Evolutionary conservation across 768 basidiomycete genomes (phyloP).

Genomic region (Favolaschia claudopus): DNA sequence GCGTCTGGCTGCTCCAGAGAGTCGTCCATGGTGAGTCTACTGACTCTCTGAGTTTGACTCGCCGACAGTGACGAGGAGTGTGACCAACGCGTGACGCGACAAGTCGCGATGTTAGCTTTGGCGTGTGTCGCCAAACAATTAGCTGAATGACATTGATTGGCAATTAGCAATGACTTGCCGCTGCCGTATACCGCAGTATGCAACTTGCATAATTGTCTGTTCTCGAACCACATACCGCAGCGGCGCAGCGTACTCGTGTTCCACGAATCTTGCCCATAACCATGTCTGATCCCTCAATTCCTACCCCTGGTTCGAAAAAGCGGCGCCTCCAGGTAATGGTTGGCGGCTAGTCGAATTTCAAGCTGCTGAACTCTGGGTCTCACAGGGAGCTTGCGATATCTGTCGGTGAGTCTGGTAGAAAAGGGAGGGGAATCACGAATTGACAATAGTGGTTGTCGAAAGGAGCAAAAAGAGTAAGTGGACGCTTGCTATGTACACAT

Average conservation of each 20-base stretch:
- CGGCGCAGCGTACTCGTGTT: not conserved
- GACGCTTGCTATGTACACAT: not conserved
- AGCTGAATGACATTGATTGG: too few species aligned
- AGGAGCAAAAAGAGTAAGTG: conserved; percentile 24
- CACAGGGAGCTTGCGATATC: conserved; percentile 24
- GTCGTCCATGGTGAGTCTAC: conserved; percentile 61
- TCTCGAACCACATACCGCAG: not conserved
- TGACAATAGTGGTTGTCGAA: not conserved
- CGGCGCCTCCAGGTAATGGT: conserved; percentile 23
- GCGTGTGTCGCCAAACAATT: not conserved
- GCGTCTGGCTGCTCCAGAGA: conserved; percentile 55
- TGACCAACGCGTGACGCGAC: not conserved
- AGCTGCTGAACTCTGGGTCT: not conserved
- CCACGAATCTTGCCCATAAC: not conserved
- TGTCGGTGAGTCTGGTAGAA: conserved; percentile 2
- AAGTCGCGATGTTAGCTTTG: conserved; percentile 10
- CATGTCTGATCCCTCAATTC: conserved; percentile 12
- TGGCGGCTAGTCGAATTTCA: too few species aligned
- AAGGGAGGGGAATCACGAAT: not conserved
- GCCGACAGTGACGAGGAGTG: too few species aligned
- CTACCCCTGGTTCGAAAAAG: conserved; percentile 23
- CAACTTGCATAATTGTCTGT: too few species aligned
- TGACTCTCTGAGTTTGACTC: not conserved
- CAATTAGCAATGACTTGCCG: too few species aligned
- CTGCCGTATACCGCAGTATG: too few species aligned